Conservation (phyloP, 31 red algal genomes). For the Asparagopsis taxiformis region DNA sequence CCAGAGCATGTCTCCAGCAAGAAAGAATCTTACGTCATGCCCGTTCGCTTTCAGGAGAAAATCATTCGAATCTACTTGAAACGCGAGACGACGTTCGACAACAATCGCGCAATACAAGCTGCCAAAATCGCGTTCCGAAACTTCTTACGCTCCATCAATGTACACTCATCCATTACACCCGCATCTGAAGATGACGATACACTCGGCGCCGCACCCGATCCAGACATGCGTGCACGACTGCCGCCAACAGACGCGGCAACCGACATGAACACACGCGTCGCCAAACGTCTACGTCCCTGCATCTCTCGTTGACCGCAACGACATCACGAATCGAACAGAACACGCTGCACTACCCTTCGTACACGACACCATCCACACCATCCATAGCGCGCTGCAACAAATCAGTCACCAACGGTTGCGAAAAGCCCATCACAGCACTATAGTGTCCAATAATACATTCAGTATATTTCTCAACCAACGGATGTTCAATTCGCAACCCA, state of each 20-base stretch:
- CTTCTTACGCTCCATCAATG: constrained; percentile 22
- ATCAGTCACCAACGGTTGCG: constrained; percentile 31
- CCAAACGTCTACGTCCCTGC: neutral
- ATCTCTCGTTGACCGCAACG: neutral
- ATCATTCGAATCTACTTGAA: constrained; percentile 70
- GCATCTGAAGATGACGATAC: neutral
- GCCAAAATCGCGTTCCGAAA: constrained; percentile 56
- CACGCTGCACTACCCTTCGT: neutral
- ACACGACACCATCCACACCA: constrained; percentile 14
- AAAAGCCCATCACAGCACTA: constrained; percentile 95
- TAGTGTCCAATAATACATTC: constrained; percentile 84
- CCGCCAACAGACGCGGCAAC: neutral
- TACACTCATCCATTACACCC: neutral
- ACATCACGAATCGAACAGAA: neutral
- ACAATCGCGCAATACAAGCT: constrained; percentile 34
- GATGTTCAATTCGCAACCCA: constrained; percentile 89
- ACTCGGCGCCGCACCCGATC: neutral
- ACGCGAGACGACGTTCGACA: constrained; percentile 25
- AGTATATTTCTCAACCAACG: constrained; percentile 64
- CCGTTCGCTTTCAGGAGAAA: constrained; percentile 69
- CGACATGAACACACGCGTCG: neutral
- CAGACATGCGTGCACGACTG: neutral
- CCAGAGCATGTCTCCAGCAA: constrained; percentile 48
- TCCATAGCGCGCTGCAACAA: constrained; percentile 29
- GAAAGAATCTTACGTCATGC: constrained; percentile 73